A percentile compares a stretch with the other conserved stretches of the same genome.
Evolutionary conservation across 805 yeast species (phyloP).

Genomic region (Yamadazyma takamatsuzukensis): DNA sequence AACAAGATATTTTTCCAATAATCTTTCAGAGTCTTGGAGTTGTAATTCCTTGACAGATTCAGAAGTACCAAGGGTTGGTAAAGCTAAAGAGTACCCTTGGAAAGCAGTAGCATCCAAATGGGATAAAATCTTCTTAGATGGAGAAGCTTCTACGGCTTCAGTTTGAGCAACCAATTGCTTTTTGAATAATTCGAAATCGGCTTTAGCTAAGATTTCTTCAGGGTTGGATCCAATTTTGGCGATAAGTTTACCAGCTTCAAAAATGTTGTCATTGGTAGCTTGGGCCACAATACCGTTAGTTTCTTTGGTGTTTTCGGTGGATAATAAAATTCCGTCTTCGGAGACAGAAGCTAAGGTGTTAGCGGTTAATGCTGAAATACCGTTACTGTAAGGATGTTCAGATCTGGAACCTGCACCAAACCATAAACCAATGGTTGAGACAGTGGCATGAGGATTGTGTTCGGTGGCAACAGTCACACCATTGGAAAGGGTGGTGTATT

Average conservation of each 20-base stretch:
- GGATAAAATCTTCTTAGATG: slow-evolving; percentile 59
- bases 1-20: slow-evolving; percentile 54
- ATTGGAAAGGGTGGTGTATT: slow-evolving; percentile 67
- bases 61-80: slow-evolving; percentile 72
- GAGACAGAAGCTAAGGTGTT: slow-evolving; percentile 42
- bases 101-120: slow-evolving; percentile 81
- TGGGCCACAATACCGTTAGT: slow-evolving; percentile 59
- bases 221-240: slow-evolving; percentile 41
- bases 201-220: slow-evolving; percentile 36
- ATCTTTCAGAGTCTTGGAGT: slow-evolving; percentile 53
- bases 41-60: slow-evolving; percentile 61
- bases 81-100: slow-evolving; percentile 79
- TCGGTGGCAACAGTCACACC: slow-evolving; percentile 76
- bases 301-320: slow-evolving; percentile 58
- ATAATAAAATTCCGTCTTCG: slow-evolving; percentile 53
- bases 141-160: slow-evolving; percentile 51
- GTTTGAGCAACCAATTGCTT: slow-evolving; percentile 44
- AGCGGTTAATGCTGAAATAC: slow-evolving; percentile 67
- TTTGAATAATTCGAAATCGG: slow-evolving; percentile 47
- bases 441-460: slow-evolving; percentile 49
- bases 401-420: slow-evolving; percentile 76
- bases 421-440: slow-evolving; percentile 67
- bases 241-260: slow-evolving; percentile 51
- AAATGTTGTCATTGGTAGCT: slow-evolving; percentile 46
- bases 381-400: slow-evolving; percentile 79